These are phyloP conservation scores for Pelargonium myrrhifolium DNA, from an alignment of 441 rosid genomes.

Conservation along the genomic window DNA sequence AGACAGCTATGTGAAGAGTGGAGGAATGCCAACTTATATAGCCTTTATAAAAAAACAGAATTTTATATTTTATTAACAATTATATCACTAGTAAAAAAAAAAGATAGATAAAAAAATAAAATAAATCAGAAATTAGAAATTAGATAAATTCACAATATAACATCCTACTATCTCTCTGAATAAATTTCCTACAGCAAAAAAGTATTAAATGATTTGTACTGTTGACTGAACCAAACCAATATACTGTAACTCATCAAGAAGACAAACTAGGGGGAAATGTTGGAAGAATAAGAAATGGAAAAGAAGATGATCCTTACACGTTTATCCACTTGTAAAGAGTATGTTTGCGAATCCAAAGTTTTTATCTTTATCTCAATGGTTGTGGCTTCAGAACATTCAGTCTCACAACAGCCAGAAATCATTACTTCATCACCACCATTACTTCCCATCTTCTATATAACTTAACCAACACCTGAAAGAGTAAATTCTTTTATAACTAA, in stretches of 20 bases:
- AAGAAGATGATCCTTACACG: conserved; percentile 5
- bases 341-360: conserved; percentile 6
- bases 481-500: neutral
- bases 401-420: neutral
- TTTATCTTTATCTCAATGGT: conserved; percentile 14
- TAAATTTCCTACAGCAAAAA: neutral
- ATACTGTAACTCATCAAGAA: neutral
- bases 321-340: neutral
- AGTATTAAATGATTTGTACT: neutral
- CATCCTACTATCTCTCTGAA: neutral
- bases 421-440: neutral
- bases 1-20: too few species aligned
- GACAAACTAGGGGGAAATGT: neutral
- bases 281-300: neutral
- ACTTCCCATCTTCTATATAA: conserved; percentile 21
- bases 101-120: too few species aligned
- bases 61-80: too few species aligned
- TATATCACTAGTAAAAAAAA: too few species aligned
- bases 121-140: too few species aligned
- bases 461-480: conserved; percentile 14
- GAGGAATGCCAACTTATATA: too few species aligned
- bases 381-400: conserved; percentile 5
- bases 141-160: neutral
- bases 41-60: too few species aligned
- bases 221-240: neutral